Base-by-base conservation (phyloP, 1,284 basidiomycete species). In the Thelephora terrestris region DNA sequence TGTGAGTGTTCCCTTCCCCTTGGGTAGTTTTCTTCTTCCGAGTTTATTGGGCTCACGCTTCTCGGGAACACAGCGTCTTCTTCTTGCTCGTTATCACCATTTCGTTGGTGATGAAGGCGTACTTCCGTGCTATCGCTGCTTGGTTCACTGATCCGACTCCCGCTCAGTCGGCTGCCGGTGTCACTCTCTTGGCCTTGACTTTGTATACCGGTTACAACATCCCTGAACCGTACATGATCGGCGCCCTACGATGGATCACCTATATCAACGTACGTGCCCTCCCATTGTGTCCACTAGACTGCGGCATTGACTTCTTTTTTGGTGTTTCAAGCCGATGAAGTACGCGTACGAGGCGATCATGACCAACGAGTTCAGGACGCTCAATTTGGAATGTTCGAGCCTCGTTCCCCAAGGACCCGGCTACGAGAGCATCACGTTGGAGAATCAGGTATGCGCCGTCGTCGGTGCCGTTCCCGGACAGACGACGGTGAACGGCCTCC, bases 161-260 rank as follows among this genome's bases (percentile, higher is more conserved):
- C 1, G 81, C 83, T 1, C 78, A 79, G 52, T 71, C 78, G 3
- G 53, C 84, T 14, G 76, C 76, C 14, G 83, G 81, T 52, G 58
- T 85, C 18, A 60, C 74, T 1, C 63, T 77, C 20, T 61, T 76
- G 48, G 52, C 69, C 39, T 61, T 76, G 48, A 58, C 72, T 37
- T 61, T 77, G 39, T 74, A 75, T 57, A 71, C 72, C 14, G 75
- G 75, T 5, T 77, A 74, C 53, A 63, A 69, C 7, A 66, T 75
- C 45, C 74, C 71, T 0, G 61, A 74, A 57, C 71, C 75, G 1
- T 70, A 67, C 23, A 83, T 85, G 78, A 76, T 80, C 16, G 76
- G 75, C 9, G 79, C 76, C 2, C 62, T 85, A 48, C 66, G 69
- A 18, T 85, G 83, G 82, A 75, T 84, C 35, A 74, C 74, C 2